Evolutionary conservation across 164 flowering plant genomes (phyloP), one percentile per base, ranked within the genome.

Genomic region (Malania oleifera): DNA sequence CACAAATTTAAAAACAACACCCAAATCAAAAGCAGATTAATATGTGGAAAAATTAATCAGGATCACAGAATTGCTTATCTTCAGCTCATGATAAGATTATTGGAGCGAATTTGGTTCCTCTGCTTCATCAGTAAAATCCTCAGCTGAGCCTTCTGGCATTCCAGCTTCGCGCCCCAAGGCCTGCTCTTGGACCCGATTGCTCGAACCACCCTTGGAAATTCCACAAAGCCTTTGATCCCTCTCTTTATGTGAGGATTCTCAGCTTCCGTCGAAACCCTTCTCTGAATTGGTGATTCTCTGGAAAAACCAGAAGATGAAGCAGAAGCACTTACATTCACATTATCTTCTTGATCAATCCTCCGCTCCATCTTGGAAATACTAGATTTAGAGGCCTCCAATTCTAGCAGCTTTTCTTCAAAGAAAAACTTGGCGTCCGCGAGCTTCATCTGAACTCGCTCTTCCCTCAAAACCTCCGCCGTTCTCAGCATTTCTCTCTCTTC

Each of bases 141-240:
- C 0, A 90, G 73, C 61, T 84, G 95, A 70, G 87, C 79, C 73
- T 75, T 87, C 57, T 87, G 92, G 44, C 87, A 82, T 72, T 87
- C 91, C 63, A 82, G 41, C 67, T 80, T 85, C n/a, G 82, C 67
- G 3, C 82, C 86, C 72, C 75, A 61, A 51, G 70, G 79, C 64
- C 76, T 73, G 20, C 73, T 76, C 54, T 70, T 83, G 6, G 86
- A 78, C 40, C 88, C 81, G 22, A 69, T 81, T 13, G 85, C 78
- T 67, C 81, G 57, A 59, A 86, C 77, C 23, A 77, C 95, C 59
- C 76, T 76, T 0, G 86, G 89, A 50, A 91, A 91, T 47, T 91
- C 98, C 2, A 91, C 96, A 54, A 83, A 85, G 65, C 91, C 95
- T 74, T 77, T 82, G 46, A 87, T 84, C 64, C 95, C 95, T 71